phyloP scores from a whole-genome alignment of 306 rosid species.

The Castanospermum australe region DNA sequence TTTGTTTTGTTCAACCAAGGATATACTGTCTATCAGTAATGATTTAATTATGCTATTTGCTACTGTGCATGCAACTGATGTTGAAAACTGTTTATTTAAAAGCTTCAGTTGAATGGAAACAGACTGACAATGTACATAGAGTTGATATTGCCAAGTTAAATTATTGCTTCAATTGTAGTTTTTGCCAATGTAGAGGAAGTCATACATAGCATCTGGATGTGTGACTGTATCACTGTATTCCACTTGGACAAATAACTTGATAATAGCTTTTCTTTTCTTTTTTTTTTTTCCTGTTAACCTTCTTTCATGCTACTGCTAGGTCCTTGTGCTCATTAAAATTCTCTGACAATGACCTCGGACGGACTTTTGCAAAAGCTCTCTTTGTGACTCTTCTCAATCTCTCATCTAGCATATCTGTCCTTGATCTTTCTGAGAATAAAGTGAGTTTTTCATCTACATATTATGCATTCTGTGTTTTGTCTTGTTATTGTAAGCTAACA shows the following conservation, averaged over 20 bases:
- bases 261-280: constrained; percentile 6
- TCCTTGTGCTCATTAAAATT: constrained; percentile 66
- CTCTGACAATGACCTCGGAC: constrained; percentile 53
- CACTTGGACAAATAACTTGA: neutral
- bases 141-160: neutral
- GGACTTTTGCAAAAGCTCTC: constrained; percentile 58
- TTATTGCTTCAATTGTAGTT: neutral
- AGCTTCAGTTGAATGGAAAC: neutral
- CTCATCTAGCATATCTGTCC: constrained; percentile 68
- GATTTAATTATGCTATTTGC: neutral
- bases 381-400: constrained; percentile 59
- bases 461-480: constrained; percentile 10
- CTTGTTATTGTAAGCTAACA: constrained; percentile 26
- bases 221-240: neutral
- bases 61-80: neutral
- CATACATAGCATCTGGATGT: neutral
- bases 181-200: neutral
- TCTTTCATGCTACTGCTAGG: constrained; percentile 47
- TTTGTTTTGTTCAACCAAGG: no score
- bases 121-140: neutral
- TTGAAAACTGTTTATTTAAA: neutral
- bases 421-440: constrained; percentile 82
- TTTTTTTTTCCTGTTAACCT: constrained; percentile 16
- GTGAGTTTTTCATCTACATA: constrained; percentile 54
- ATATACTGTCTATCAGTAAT: neutral